Evolutionary conservation across 805 yeast species (phyloP), one percentile per base, ranked within the genome.

Genomic region (Pichia insulana): DNA sequence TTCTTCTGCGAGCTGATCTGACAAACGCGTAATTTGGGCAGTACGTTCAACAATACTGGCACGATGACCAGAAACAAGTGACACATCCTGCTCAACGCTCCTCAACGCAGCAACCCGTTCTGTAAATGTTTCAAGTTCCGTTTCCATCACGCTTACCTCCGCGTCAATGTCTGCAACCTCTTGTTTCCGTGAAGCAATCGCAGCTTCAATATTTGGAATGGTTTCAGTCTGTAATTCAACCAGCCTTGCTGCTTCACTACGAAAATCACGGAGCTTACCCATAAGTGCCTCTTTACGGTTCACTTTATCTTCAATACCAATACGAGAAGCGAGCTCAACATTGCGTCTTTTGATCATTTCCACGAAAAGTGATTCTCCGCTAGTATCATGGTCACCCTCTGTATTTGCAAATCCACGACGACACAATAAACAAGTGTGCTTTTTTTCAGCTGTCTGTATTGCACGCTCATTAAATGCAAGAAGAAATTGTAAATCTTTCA

Each of bases 381-480:
- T 32, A 15, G 36, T 59, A 1, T 55, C 53, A 9, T 22, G 25
- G 8, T 8, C 25, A 22, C 25, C 25, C 7, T 22, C 8, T 6
- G 25, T 8, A 8, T 64, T 65, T 13, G 72, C 73, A 60, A 88
- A 83, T 11, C 71, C 67, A 39, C 95, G 68, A 16, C 74, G 73
- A 59, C 97, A 90, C 35, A 89, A 63, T 34, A 80, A 63, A 59
- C 97, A 90, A 37, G 74, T 67, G 10, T 78, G 70, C 8, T 72
- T 69, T 4, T 57, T 53, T 22, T 74, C 62, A 0, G 95, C 92
- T 33, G 73, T 59, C 26, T 75, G 72, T 10, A 83, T 61, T 0
- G 96, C 96, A 35, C 74, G 75, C 18, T 69, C 61, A 53, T 84
- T 87, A 61, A 81, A 88, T 34, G 75, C 75, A 20, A 76, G 65